Conservation (phyloP, 202 grass and related monocot species). For the Hordeum pubiflorum region DNA sequence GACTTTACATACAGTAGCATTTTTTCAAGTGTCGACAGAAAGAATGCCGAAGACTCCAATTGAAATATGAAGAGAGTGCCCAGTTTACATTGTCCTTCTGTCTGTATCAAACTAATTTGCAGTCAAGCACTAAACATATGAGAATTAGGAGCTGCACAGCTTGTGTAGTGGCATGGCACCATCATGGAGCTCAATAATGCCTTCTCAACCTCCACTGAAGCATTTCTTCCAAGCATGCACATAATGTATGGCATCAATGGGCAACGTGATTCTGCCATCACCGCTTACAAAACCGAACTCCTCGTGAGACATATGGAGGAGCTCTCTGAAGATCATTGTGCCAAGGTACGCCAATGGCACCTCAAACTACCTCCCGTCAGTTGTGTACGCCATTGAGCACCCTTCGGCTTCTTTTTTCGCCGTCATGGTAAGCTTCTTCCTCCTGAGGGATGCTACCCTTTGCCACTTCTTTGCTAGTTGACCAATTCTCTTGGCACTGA, state of each 20-base stretch:
- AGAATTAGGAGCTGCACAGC: not conserved
- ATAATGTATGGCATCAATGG: constrained; percentile 32
- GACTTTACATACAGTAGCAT: not conserved
- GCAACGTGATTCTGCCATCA: constrained; percentile 12
- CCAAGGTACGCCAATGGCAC: constrained; percentile 28
- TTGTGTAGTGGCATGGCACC: constrained; percentile 4
- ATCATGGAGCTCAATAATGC: not conserved
- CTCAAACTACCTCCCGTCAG: constrained; percentile 32
- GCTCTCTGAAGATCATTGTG: constrained; percentile 10
- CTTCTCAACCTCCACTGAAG: constrained; percentile 26
- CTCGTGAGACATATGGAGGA: constrained; percentile 20
- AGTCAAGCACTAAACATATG: not conserved
- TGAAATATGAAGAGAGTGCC: not conserved
- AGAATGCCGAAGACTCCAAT: not conserved
- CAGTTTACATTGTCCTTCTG: not conserved
- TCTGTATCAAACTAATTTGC: not conserved
- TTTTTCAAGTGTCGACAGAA: not conserved
- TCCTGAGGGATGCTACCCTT: constrained; percentile 10
- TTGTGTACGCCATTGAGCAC: constrained; percentile 3
- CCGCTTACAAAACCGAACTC: constrained; percentile 23
- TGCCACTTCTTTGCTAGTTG: constrained; percentile 49
- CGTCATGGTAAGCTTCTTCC: constrained; percentile 9
- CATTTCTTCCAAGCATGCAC: constrained; percentile 25
- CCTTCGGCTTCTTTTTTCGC: not conserved
- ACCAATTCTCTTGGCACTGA: constrained; percentile 24